These are phyloP conservation scores for Penicillium fuscoglaucum DNA, from an alignment of 2,329 filamentous ascomycete species.

Conservation along the genomic window DNA sequence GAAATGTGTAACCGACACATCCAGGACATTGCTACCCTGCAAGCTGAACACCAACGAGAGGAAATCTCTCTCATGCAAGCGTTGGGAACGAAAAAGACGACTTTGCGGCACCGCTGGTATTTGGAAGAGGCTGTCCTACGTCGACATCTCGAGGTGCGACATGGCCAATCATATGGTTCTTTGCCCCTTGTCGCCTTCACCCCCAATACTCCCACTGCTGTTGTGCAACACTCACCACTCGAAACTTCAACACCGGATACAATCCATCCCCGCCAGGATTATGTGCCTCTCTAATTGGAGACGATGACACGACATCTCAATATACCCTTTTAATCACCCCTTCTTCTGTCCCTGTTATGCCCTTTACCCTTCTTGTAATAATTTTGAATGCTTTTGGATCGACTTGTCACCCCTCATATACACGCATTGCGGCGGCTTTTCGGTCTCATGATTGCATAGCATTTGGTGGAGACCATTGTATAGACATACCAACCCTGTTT, in stretches of 20 bases:
- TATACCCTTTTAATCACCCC: slow-evolving; percentile 14
- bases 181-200: slow-evolving; percentile 41
- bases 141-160: slow-evolving; percentile 39
- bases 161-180: slow-evolving; percentile 39
- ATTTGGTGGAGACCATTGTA: slow-evolving; percentile 30
- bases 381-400: slow-evolving; percentile 14
- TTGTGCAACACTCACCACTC: slow-evolving; percentile 19
- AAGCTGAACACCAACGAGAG: slow-evolving; percentile 36
- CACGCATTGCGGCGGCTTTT: slow-evolving; percentile 24
- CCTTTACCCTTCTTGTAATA: slow-evolving; percentile 24
- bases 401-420: slow-evolving; percentile 14
- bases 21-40: slow-evolving; percentile 35
- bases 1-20: slow-evolving; percentile 37
- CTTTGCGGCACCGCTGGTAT: slow-evolving; percentile 42
- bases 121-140: slow-evolving; percentile 46
- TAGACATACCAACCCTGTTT: slow-evolving; percentile 17
- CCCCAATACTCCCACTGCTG: slow-evolving; percentile 34
- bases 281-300: background rate
- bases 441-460: slow-evolving; percentile 30
- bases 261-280: slow-evolving; percentile 3
- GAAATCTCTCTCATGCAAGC: slow-evolving; percentile 33
- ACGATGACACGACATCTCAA: slow-evolving; percentile 7
- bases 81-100: slow-evolving; percentile 37
- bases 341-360: slow-evolving; percentile 8
- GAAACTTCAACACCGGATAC: slow-evolving; percentile 5